phyloP scores from a whole-genome alignment of 495 filamentous ascomycete genomes.

The Echria macrotheca region DNA sequence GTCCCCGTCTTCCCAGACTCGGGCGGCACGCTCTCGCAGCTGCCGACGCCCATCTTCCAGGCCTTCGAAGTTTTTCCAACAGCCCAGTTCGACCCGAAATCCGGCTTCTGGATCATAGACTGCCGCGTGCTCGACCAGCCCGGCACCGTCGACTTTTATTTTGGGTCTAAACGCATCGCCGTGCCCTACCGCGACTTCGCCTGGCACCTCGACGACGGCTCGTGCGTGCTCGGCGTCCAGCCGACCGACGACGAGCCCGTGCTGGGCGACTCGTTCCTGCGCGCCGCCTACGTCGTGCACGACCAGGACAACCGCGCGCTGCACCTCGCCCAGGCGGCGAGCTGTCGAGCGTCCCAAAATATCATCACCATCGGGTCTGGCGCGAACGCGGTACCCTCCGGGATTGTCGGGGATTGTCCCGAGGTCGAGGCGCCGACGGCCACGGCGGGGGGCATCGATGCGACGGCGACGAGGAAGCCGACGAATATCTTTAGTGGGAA shows the following conservation, averaged over 20 bases:
- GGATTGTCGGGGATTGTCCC: slow-evolving; percentile 8
- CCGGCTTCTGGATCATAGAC: slow-evolving; percentile 49
- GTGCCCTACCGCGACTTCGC: slow-evolving; percentile 62
- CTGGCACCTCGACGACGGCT: slow-evolving; percentile 28
- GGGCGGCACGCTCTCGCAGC: slow-evolving; percentile 22
- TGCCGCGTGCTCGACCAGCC: slow-evolving; percentile 50
- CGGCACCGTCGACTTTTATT: slow-evolving; percentile 55
- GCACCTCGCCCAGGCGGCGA: slow-evolving; percentile 33
- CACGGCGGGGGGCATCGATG: slow-evolving; percentile 4
- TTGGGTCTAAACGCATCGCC: slow-evolving; percentile 46
- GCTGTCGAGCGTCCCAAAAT: slow-evolving; percentile 25
- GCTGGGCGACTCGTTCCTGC: slow-evolving; percentile 28
- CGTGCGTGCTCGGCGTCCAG: slow-evolving; percentile 25
- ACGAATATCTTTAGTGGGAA: slow-evolving; percentile 8
- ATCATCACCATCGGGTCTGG: slow-evolving; percentile 20
- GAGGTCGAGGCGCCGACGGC: not conserved
- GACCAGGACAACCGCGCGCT: slow-evolving; percentile 33
- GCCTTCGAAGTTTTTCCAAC: slow-evolving; percentile 20
- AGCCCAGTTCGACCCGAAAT: slow-evolving; percentile 17
- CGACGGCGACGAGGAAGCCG: not conserved
- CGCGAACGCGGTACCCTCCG: slow-evolving; percentile 11
- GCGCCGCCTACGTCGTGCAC: slow-evolving; percentile 31
- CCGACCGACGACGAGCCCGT: slow-evolving; percentile 21
- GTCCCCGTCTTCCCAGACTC: slow-evolving; percentile 29
- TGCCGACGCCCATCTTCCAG: slow-evolving; percentile 24